Conservation (phyloP, 257 asterid genomes). For the Dorcoceras hygrometricum region DNA sequence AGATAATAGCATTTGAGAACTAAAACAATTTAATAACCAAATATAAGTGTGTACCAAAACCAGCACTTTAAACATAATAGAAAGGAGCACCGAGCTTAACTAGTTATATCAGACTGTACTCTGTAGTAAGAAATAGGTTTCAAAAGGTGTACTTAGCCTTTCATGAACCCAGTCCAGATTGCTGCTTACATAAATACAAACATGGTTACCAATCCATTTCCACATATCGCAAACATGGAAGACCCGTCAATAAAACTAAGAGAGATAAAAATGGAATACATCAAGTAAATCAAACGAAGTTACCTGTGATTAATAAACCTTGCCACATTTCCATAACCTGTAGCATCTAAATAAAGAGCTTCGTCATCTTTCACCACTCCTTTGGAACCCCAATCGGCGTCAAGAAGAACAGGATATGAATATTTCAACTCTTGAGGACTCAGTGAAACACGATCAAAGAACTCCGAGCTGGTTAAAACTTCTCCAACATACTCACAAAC, state of each 20-base stretch:
- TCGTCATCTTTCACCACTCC: conserved; percentile 82
- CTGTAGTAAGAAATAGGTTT: neutral
- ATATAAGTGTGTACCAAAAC: neutral
- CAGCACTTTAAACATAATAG: neutral
- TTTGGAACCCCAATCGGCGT: conserved; percentile 90
- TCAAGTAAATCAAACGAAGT: conserved; percentile 20
- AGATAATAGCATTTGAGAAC: neutral
- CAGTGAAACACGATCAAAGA: conserved; percentile 65
- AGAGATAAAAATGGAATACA: neutral
- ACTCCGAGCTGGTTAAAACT: conserved; percentile 73
- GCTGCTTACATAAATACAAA: conserved; percentile 14
- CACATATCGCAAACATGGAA: neutral
- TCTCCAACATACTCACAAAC: conserved; percentile 98
- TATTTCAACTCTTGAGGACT: conserved; percentile 55
- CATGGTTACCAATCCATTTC: conserved; percentile 8
- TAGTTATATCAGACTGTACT: neutral
- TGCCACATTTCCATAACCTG: conserved; percentile 84
- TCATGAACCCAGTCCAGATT: neutral
- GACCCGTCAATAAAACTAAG: conserved; percentile 11
- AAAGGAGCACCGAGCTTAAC: neutral
- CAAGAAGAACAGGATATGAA: conserved; percentile 90
- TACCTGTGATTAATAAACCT: conserved; percentile 96
- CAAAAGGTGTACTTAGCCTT: neutral
- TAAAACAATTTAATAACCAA: neutral
- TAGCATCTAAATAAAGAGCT: conserved; percentile 93